Evolutionary conservation across 768 basidiomycete species (phyloP).

Genomic region (Boletellus emodensis): DNA sequence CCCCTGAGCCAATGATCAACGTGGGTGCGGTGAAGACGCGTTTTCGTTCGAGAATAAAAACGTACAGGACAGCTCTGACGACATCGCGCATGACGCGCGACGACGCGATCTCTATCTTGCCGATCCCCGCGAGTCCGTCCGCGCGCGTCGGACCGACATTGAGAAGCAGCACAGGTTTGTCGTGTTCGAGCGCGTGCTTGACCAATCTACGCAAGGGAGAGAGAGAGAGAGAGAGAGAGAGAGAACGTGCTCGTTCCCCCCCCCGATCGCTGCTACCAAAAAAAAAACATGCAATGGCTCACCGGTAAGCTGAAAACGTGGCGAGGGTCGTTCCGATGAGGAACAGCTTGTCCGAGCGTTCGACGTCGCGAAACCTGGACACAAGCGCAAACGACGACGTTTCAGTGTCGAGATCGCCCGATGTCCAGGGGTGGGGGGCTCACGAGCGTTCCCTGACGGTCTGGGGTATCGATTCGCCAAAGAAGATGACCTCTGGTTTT

Average conservation of each 20-base stretch:
- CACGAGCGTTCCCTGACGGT: slow-evolving; percentile 69
- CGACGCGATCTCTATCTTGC: slow-evolving; percentile 75
- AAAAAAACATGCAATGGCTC: background rate
- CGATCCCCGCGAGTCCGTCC: slow-evolving; percentile 62
- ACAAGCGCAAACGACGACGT: background rate
- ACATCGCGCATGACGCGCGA: slow-evolving; percentile 71
- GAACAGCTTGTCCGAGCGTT: slow-evolving; percentile 62
- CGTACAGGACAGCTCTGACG: slow-evolving; percentile 58
- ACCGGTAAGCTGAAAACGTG: slow-evolving; percentile 91
- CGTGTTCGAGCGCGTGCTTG: slow-evolving; percentile 69
- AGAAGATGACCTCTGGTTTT: slow-evolving; percentile 83
- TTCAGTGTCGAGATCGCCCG: background rate
- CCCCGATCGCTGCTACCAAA: too few relatives aligned
- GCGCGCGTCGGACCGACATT: slow-evolving; percentile 89
- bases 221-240: too few relatives aligned
- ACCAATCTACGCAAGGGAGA: slow-evolving; percentile 50
- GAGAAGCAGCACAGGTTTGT: slow-evolving; percentile 76
- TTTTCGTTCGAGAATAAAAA: background rate
- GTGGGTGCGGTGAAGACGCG: background rate
- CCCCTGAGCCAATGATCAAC: slow-evolving; percentile 38
- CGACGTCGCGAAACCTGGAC: slow-evolving; percentile 53
- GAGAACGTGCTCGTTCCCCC: too few relatives aligned
- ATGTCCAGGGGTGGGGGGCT: slow-evolving; percentile 18
- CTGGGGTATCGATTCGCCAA: slow-evolving; percentile 81
- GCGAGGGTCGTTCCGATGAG: slow-evolving; percentile 89